Base-by-base conservation (phyloP, 176 grass and related monocot genomes). In the Canna indica region DNA sequence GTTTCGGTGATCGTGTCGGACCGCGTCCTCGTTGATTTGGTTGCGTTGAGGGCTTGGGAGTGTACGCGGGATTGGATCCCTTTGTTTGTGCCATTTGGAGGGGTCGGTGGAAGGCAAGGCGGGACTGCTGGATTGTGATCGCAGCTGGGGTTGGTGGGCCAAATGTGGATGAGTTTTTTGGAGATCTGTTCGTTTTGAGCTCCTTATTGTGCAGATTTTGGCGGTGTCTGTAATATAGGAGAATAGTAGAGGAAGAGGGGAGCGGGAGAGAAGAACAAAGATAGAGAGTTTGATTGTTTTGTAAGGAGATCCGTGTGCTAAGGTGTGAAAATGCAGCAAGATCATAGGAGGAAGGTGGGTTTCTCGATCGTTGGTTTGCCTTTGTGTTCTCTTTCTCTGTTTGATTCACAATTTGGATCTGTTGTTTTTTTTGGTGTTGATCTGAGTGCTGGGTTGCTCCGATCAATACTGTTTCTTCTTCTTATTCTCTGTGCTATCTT, bases 311-410 rank as follows among this genome's bases (percentile, higher is more conserved):
- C 13, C 54, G 26, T 2, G 44, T 70, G 2, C 22, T 10, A 17
- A 30, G 28, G 14, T 29, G 71, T 30, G 47, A 70, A 71, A 64
- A 84, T 84, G 82, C 82, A 84, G 62, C 76, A 76, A 36, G 82
- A 79, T 76, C 82, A 84, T 64, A 50, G 76, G 71, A 84, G 80
- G 65, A 84, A 84, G 82, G 82, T 84, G 32, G 27, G 67, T 71
- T 67, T 57, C 56, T 72, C 71, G 39, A 47, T 22, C 18, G 33
- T 28, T 82, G 39, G 48, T 36, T 64, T 70, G 20, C 41, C 3
- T 57, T 5, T 76, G 13, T 76, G n/a, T 44, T 67, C 14, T 31
- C 24, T 58, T 71, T 57, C 18, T 25, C 25, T 57, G 63, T 71
- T 58, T 32, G 44, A 14, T 39, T 77, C 64, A 47, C 47, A 66